Percentiles rank a stretch among this genome's conserved stretches.
Evolutionary conservation across 495 filamentous ascomycete genomes (phyloP).

Genomic region (Aspergillus leporis): DNA sequence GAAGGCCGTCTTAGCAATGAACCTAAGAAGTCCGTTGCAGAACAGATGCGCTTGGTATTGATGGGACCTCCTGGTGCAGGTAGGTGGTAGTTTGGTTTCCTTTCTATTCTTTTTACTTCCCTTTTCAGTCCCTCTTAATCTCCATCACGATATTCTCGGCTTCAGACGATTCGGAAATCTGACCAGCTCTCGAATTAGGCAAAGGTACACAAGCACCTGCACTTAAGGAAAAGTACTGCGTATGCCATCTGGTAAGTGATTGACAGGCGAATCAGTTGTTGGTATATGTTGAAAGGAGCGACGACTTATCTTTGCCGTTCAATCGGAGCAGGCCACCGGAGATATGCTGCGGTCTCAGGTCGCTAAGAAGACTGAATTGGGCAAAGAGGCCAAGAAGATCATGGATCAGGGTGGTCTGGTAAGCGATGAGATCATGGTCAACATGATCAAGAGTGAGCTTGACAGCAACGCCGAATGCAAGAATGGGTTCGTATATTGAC

Average conservation of each 20-base stretch:
- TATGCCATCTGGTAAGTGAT: constrained; percentile 86
- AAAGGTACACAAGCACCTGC: constrained; percentile 98
- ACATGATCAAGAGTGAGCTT: constrained; percentile 98
- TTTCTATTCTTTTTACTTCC: neutral
- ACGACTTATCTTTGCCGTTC: neutral
- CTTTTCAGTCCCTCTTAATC: neutral
- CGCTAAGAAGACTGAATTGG: constrained; percentile 93
- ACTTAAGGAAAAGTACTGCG: constrained; percentile 95
- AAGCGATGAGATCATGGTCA: constrained; percentile 98
- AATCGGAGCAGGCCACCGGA: constrained; percentile 75
- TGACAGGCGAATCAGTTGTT: neutral
- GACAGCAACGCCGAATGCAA: constrained; percentile 93
- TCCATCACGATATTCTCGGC: constrained; percentile 18
- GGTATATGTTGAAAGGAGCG: constrained; percentile 8
- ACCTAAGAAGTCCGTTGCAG: constrained; percentile 46
- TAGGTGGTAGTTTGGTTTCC: constrained; percentile 38
- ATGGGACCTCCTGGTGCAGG: constrained; percentile 98
- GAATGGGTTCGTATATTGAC: constrained; percentile 64
- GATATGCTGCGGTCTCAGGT: constrained; percentile 99
- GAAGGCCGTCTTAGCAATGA: constrained; percentile 63
- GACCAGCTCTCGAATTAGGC: constrained; percentile 55
- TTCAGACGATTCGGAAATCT: constrained; percentile 23
- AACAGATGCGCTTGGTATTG: constrained; percentile 88
- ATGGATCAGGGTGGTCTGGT: constrained; percentile 98
- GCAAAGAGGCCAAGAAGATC: constrained; percentile 99